These are phyloP conservation scores for Cordyceps cateniannulata DNA, from an alignment of 2,329 filamentous ascomycete species.

Conservation along the genomic window DNA sequence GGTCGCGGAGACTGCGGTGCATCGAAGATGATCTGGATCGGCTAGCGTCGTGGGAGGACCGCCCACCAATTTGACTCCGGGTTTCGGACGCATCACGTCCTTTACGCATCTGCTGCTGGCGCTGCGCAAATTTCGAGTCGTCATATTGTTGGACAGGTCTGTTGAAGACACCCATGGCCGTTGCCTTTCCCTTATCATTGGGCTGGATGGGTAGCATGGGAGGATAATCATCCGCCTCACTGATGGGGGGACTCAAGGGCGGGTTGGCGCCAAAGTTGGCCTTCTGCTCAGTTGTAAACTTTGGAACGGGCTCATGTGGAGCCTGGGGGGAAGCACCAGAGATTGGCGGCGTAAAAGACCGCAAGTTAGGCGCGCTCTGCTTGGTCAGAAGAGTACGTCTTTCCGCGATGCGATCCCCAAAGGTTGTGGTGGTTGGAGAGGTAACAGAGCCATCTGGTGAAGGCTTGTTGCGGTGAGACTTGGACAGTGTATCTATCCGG, in stretches of 20 bases:
- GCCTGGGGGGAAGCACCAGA: slow-evolving; percentile 33
- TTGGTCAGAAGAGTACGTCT: slow-evolving; percentile 43
- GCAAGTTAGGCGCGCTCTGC: slow-evolving; percentile 63
- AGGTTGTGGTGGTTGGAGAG: slow-evolving; percentile 37
- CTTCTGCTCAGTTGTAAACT: slow-evolving; percentile 28
- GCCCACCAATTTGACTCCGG: slow-evolving; percentile 45
- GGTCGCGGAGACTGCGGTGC: slow-evolving; percentile 30
- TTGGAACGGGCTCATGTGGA: slow-evolving; percentile 31
- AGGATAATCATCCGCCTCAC: slow-evolving; percentile 65
- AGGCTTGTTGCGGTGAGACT: slow-evolving; percentile 44
- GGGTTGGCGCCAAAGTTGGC: slow-evolving; percentile 27
- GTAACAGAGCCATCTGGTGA: slow-evolving; percentile 45
- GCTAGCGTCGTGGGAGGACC: slow-evolving; percentile 26
- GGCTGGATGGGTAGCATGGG: slow-evolving; percentile 61
- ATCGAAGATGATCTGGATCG: slow-evolving; percentile 43
- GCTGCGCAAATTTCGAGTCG: slow-evolving; percentile 76
- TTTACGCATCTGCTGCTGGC: slow-evolving; percentile 74
- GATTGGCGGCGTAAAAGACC: slow-evolving; percentile 45
- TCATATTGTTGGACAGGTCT: slow-evolving; percentile 73
- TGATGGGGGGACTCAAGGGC: slow-evolving; percentile 51
- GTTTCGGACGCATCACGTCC: slow-evolving; percentile 46
- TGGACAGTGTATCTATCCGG: slow-evolving; percentile 72
- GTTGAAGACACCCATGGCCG: slow-evolving; percentile 56
- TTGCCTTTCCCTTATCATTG: slow-evolving; percentile 75
- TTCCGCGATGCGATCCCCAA: slow-evolving; percentile 41